Evolutionary conservation across 1,284 basidiomycete species (phyloP), one percentile per base, ranked within the genome.

Genomic region (Coriolopsis trogii): DNA sequence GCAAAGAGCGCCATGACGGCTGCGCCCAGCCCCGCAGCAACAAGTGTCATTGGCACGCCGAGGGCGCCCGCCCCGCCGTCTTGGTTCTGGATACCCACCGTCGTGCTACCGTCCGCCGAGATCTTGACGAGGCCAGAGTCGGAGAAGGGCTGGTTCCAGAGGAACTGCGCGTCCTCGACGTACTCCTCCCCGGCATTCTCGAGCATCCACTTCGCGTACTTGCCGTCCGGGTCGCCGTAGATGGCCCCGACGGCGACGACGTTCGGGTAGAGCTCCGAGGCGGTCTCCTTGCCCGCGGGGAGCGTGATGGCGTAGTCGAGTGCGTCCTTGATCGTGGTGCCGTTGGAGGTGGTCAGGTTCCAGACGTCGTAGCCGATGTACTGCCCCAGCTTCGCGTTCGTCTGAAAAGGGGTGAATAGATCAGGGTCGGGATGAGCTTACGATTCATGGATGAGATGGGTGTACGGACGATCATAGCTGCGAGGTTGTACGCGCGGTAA

Each of bases 401-500:
- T 81, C 82, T 85, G 28, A 3, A 29, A 30, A 18, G 38, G 15
- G 20, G 46, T 12, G 18, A 13, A 16, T 0, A 3, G 44, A 4
- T 38, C 9, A 24, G 16, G n/a, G 18, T 23, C 5, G 6, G n/a
- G n/a, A 41, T 20, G 25, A 12, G 36, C 30, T 8, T 42, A 16
- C 16, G 16, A 41, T 33, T 43, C 13, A 54, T 42, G 46, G 23
- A 30, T 12, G 7, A 25, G 18, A 36, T 3, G 40, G 6, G 26
- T 2, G 26, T 38, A 67, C 81, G 66, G 58, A 85, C 83, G 46
- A 85, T 82, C 79, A 86, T 82, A 18, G 79, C 84, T 3, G 81
- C 81, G 16, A 87, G 69, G 60, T 87, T 87, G 67, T 83, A 86
- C 5, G 77, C 74, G n/a, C 79, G 75, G 63, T 87, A 86, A 63